A percentile compares a stretch with the other conserved stretches of the same genome.
Evolutionary conservation across 2,329 filamentous ascomycete species (phyloP).

Genomic region (Pseudopithomyces maydicus): DNA sequence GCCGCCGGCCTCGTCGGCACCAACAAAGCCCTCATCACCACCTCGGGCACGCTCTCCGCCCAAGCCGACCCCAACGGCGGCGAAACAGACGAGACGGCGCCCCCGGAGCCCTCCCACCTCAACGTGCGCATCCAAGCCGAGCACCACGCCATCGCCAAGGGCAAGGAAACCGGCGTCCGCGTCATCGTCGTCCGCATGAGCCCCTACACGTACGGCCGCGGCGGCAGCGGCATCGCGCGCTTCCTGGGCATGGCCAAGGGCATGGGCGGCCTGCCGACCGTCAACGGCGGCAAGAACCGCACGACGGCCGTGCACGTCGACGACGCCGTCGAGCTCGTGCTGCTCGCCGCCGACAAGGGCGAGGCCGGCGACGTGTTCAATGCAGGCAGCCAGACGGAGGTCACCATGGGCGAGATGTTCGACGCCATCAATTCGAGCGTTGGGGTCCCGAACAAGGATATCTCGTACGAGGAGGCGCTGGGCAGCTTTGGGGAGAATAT

Average conservation of each 20-base stretch:
- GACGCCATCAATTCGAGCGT: constrained; percentile 32
- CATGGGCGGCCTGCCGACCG: constrained; percentile 27
- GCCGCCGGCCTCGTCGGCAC: constrained; percentile 39
- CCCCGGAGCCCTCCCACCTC: no score
- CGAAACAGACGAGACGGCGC: constrained; percentile 29
- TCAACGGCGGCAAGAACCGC: constrained; percentile 23
- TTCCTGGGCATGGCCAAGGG: constrained; percentile 42
- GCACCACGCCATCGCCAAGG: no score
- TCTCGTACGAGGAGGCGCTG: constrained; percentile 32
- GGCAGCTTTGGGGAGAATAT: constrained; percentile 1
- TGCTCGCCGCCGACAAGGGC: constrained; percentile 45
- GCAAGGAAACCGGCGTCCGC: neutral
- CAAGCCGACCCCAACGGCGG: constrained; percentile 28
- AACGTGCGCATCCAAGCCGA: no score
- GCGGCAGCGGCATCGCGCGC: constrained; percentile 36
- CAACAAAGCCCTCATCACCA: constrained; percentile 43
- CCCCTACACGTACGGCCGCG: constrained; percentile 53
- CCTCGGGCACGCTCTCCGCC: constrained; percentile 37
- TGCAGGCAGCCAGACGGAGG: constrained; percentile 27
- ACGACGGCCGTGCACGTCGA: constrained; percentile 50
- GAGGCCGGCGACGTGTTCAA: constrained; percentile 45
- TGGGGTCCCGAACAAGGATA: constrained; percentile 14
- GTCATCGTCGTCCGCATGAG: constrained; percentile 48
- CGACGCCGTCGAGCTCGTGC: constrained; percentile 50
- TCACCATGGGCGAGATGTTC: constrained; percentile 39